Base-by-base conservation (phyloP, 257 asterid genomes). In the Voacanga thouarsii region DNA sequence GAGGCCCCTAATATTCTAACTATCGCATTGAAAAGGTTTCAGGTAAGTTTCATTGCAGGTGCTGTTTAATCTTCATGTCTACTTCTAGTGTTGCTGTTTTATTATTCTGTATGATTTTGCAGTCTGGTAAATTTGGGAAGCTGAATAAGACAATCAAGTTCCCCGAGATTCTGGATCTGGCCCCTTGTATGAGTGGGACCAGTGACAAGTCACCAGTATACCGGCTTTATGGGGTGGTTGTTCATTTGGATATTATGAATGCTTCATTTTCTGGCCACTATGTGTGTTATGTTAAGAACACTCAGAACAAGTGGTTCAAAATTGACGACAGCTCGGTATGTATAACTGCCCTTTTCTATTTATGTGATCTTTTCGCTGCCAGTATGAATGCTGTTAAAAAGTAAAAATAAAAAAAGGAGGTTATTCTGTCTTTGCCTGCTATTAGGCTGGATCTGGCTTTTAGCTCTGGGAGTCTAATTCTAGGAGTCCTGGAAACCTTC, bases 1-100 rank as follows among this genome's bases (percentile, higher is more conserved):
- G 97, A 93, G 86, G 97, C 98, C 74, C 98, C 98, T 70, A 93
- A 93, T 75, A 77, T 93, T 83, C 93, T 93, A 73, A 90, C 97
- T n/a, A 85, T 93, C 68, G 96, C 90, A 39, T 87, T 93, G 59
- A 91, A 93, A 81, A 86, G 97, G 86, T 93, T 91, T 87, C 97
- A 92, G 97, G 98, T 91, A 82, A 63, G 55, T 56, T 70, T 50
- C 71, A 59, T 28, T 41, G 45, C 67, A 12, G 51, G 16, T 55
- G 41, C 47, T 30, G 60, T 33, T 39, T 66, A 45, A 26, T 71
- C 55, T 69, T 37, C 33, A 65, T 59, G 59, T 57, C 56, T 49
- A 51, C 45, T 44, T 69, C 73, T 39, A 12, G 71, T 60, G 43
- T 55, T 77, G 45, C 71, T 80, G 79, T 51, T 67, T 75, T 30